phyloP scores from a whole-genome alignment of 805 yeast genomes.

The Cyberlindnera mrakii region DNA sequence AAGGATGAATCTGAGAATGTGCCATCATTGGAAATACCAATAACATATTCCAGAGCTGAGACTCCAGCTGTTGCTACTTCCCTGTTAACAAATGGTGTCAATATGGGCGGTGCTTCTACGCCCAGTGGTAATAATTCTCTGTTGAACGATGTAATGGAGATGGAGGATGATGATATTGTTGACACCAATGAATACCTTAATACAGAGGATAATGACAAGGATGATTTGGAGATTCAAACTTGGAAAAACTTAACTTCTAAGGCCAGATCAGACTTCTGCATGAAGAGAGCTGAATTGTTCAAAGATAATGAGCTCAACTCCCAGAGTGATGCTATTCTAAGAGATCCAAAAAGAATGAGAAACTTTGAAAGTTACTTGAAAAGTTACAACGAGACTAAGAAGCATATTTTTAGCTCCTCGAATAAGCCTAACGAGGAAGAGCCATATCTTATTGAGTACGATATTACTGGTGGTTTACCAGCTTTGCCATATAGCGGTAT shows the following conservation, averaged over 20 bases:
- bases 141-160: constrained; percentile 5
- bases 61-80: background rate
- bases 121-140: constrained; percentile 1
- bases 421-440: constrained; percentile 23
- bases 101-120: background rate
- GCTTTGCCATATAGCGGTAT: constrained; percentile 49
- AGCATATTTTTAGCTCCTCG: constrained; percentile 15
- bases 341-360: constrained; percentile 65
- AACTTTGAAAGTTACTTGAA: constrained; percentile 34
- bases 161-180: constrained; percentile 29
- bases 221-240: constrained; percentile 70
- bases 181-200: constrained; percentile 37
- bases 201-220: constrained; percentile 51
- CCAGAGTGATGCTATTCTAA: constrained; percentile 62
- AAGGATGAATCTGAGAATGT: constrained; percentile 22
- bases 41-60: background rate
- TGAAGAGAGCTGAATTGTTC: constrained; percentile 62
- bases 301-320: constrained; percentile 50
- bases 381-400: constrained; percentile 29
- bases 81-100: background rate
- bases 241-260: constrained; percentile 85
- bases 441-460: constrained; percentile 74
- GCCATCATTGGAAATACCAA: constrained; percentile 2
- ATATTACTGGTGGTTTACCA: constrained; percentile 76
- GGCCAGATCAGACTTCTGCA: constrained; percentile 69